phyloP scores from a whole-genome alignment of 1,284 basidiomycete species.

The Meira miltonrushii region DNA sequence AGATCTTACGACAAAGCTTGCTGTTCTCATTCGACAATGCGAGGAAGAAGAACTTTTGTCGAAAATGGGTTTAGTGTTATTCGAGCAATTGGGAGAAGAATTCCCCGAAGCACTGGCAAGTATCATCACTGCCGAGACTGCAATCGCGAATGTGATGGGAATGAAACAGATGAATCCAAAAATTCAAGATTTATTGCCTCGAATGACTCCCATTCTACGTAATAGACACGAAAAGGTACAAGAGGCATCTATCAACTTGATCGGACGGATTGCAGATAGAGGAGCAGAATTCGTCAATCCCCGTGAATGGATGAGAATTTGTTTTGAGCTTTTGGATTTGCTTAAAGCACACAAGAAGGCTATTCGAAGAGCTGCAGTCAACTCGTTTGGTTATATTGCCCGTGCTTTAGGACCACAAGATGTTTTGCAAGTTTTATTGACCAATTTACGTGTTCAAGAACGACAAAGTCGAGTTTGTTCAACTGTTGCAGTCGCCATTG shows the following conservation, averaged over 20 bases:
- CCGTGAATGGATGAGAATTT: conserved; percentile 99
- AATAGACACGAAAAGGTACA: conserved; percentile 99
- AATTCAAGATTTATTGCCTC: conserved; percentile 93
- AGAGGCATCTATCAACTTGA: conserved; percentile 98
- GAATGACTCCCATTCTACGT: conserved; percentile 97
- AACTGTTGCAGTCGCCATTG: conserved; percentile 81
- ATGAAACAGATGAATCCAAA: conserved; percentile 99
- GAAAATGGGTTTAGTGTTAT: conserved; percentile 93
- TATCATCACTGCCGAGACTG: conserved; percentile 96
- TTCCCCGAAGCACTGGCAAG: conserved; percentile 94
- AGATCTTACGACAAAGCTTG: conserved; percentile 86
- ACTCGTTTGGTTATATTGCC: conserved; percentile 98
- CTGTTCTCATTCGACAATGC: conserved; percentile 96
- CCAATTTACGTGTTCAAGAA: conserved; percentile 95
- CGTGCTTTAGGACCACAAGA: conserved; percentile 99
- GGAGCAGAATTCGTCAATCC: conserved; percentile 97
- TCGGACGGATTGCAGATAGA: conserved; percentile 98
- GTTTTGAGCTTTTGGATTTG: conserved; percentile 93
- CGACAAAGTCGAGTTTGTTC: conserved; percentile 97
- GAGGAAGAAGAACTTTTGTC: conserved; percentile 92
- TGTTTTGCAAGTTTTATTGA: conserved; percentile 89
- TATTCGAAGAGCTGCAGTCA: conserved; percentile 95
- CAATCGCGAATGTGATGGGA: conserved; percentile 98
- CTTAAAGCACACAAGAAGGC: conserved; percentile 99
- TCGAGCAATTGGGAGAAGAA: conserved; percentile 98